Base-by-base conservation (phyloP, 2,329 filamentous ascomycete genomes). In the Chrysosporium queenslandicum region DNA sequence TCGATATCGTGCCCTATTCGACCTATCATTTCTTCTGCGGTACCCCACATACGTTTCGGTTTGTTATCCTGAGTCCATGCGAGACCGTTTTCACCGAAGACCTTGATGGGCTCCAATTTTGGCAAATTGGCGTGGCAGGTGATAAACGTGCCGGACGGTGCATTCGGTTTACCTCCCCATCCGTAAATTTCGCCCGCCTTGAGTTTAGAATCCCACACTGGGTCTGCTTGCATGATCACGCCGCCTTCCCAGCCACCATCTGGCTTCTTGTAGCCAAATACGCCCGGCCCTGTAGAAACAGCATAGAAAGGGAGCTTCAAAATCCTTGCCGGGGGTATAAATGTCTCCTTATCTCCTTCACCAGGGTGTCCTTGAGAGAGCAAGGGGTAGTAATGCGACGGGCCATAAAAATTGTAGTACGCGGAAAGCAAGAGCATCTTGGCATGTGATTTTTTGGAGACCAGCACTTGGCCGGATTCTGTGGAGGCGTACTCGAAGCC, bases 361-460 rank as follows among this genome's bases (percentile, higher is more conserved):
- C 57, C 57, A n/a, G 57, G 56, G 46, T 56, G 54, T 14, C 57
- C 57, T 56, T 72, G 69, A 11, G 64, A 64, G 18, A 72, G 56
- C 9, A 72, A 58, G 0, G 70, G 69, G 58, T 77, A 79, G 63
- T 74, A 80, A 59, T 71, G 69, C 14, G 66, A 61, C 1, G 76
- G 74, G 0, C 77, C 77, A 62, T 75, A 74, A 61, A 74, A 74
- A 64, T 78, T 79, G 67, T 79, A 79, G 62, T 78, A 79, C 0
- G 72, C 66, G 21, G 72, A 69, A 20, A 80, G 70, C 7, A 79
- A 61, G 0, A 79, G 65, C 25, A 71, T 72, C 23, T 68, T 64
- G 16, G 64, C 62, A 53, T 79, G 77, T 0, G 66, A 67, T 5
- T 63, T 65, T 56, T 79, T 79, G 55, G 74, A 72, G 52, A 74